Conservation (phyloP, 2,329 filamentous ascomycete species). For the Trichoderma atrobrunneum region DNA sequence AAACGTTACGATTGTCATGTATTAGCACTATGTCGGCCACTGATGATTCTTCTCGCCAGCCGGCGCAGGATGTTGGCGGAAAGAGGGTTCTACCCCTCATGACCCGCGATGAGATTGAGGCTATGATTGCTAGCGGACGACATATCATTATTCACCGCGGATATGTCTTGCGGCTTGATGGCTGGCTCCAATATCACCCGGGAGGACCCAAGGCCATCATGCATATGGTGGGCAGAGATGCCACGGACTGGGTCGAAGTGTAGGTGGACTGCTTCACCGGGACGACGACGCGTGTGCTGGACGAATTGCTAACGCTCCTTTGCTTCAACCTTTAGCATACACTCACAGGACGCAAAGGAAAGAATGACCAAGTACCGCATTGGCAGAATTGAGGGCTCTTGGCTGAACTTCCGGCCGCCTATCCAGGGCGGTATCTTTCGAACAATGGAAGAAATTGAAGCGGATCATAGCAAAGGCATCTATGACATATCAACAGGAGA, state of each 20-base stretch:
- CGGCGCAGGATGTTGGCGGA: neutral
- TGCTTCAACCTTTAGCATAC: conserved; percentile 56
- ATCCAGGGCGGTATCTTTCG: conserved; percentile 85
- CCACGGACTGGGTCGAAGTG: conserved; percentile 37
- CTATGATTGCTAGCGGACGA: conserved; percentile 15
- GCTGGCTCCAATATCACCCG: conserved; percentile 58
- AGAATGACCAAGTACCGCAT: conserved; percentile 82
- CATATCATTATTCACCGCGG: conserved; percentile 15
- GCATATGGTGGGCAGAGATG: conserved; percentile 47
- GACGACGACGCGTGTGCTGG: neutral
- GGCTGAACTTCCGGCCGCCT: conserved; percentile 85
- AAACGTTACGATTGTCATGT: neutral
- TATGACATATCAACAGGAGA: conserved; percentile 23
- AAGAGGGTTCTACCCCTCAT: conserved; percentile 10
- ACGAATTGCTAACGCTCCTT: conserved; percentile 10
- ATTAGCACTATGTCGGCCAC: conserved; percentile 21
- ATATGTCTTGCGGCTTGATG: conserved; percentile 18
- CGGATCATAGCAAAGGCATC: conserved; percentile 31
- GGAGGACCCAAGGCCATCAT: conserved; percentile 57
- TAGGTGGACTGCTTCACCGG: conserved; percentile 23
- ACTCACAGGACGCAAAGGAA: conserved; percentile 72
- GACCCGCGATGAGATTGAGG: conserved; percentile 20
- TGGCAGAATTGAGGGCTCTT: conserved; percentile 74
- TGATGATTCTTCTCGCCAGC: neutral
- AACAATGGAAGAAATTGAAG: conserved; percentile 37